Conservation (phyloP, 2,329 filamentous ascomycete species). For the Alternaria conjuncta region DNA sequence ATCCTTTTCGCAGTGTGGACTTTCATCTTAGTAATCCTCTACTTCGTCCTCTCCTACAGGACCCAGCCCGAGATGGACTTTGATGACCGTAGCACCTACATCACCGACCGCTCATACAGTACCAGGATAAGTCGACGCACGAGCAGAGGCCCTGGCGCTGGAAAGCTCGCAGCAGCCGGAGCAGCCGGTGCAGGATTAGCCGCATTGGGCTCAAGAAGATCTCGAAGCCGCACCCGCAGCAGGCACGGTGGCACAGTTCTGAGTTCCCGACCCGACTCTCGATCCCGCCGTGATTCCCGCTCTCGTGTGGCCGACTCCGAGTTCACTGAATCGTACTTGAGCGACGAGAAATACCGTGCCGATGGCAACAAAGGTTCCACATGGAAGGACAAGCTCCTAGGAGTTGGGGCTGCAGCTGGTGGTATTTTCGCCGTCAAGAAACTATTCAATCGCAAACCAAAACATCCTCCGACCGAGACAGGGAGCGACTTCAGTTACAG, state of each 20-base stretch:
- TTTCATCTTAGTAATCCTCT: slow-evolving; percentile 72
- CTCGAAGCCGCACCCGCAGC: slow-evolving; percentile 49
- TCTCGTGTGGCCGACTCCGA: slow-evolving; percentile 31
- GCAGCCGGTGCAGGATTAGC: slow-evolving; percentile 65
- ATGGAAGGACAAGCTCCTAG: slow-evolving; percentile 56
- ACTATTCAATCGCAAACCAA: slow-evolving; percentile 64
- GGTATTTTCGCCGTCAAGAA: slow-evolving; percentile 57
- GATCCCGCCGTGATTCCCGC: slow-evolving; percentile 37
- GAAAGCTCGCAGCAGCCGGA: slow-evolving; percentile 60
- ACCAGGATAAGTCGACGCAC: slow-evolving; percentile 43
- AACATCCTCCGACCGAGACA: slow-evolving; percentile 52
- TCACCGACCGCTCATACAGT: slow-evolving; percentile 58
- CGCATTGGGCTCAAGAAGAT: slow-evolving; percentile 53
- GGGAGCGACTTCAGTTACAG: slow-evolving; percentile 61
- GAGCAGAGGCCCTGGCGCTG: slow-evolving; percentile 48
- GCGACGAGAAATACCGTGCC: slow-evolving; percentile 53
- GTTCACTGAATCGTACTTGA: slow-evolving; percentile 44
- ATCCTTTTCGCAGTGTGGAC: slow-evolving; percentile 84
- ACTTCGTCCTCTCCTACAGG: slow-evolving; percentile 80
- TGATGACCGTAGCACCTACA: slow-evolving; percentile 64
- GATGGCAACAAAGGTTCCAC: slow-evolving; percentile 40
- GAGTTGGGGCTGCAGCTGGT: slow-evolving; percentile 51
- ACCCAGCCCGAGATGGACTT: slow-evolving; percentile 62
- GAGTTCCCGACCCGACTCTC: slow-evolving; percentile 46
- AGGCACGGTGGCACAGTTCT: slow-evolving; percentile 35